Conservation (phyloP, 192 early-diverging fungal species). For the Geranomyces michiganensis region DNA sequence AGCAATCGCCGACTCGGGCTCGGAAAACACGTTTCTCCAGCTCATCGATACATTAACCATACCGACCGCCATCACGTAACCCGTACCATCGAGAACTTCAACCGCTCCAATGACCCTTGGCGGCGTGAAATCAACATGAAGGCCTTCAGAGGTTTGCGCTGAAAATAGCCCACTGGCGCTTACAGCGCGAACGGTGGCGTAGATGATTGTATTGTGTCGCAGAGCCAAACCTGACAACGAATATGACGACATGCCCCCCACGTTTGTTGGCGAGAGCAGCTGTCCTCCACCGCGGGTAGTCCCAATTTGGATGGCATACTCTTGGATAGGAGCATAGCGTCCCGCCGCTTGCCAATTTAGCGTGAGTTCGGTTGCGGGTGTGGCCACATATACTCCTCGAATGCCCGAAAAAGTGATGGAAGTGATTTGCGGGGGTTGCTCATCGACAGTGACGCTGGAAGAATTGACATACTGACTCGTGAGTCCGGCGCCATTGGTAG, state of each 20-base stretch:
- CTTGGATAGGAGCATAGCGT: not conserved
- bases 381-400: not conserved
- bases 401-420: too few relatives aligned
- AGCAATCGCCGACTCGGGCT: slow-evolving; percentile 1
- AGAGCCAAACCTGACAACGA: slow-evolving; percentile 2
- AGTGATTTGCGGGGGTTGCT: too few relatives aligned
- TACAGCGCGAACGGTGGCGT: not conserved
- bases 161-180: not conserved
- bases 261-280: not conserved
- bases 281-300: slow-evolving; percentile 4
- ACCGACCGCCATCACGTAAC: not conserved
- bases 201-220: not conserved
- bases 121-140: slow-evolving; percentile 4
- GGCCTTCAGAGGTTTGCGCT: not conserved
- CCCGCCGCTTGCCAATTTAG: not conserved
- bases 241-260: not conserved
- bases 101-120: not conserved
- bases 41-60: not conserved
- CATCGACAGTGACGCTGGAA: too few relatives aligned
- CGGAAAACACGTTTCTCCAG: slow-evolving; percentile 1
- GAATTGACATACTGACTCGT: too few relatives aligned
- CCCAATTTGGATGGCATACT: slow-evolving; percentile 10
- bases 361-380: not conserved
- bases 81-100: not conserved
- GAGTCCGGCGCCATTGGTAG: too few relatives aligned